Percentiles rank a stretch among this genome's conserved stretches.
Evolutionary conservation across 352 stramenopile species (phyloP).

Genomic region (Peronospora tabacina): DNA sequence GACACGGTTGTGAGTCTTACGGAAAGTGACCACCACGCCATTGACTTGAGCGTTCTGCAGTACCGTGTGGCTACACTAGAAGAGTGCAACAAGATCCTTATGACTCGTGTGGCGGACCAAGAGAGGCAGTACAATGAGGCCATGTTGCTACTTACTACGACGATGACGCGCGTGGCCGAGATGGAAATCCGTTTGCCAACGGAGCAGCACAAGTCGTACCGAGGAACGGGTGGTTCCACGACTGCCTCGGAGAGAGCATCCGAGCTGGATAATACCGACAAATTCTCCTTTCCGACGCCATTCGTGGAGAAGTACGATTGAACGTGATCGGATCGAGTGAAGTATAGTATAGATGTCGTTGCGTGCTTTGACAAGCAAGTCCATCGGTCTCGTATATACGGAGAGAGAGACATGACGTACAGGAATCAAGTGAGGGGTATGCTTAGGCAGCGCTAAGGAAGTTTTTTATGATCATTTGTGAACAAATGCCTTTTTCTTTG

Average conservation of each 20-base stretch:
- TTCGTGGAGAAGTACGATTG: slow-evolving; percentile 60
- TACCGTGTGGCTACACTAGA: slow-evolving; percentile 52
- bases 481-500: no score
- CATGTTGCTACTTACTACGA: slow-evolving; percentile 79
- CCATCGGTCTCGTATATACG: neutral
- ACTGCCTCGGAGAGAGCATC: slow-evolving; percentile 43
- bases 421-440: no score
- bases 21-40: slow-evolving; percentile 28
- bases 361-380: slow-evolving; percentile 10
- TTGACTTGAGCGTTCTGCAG: slow-evolving; percentile 45
- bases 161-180: slow-evolving; percentile 78
- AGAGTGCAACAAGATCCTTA: slow-evolving; percentile 66
- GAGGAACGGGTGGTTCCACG: slow-evolving; percentile 37
- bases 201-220: slow-evolving; percentile 37
- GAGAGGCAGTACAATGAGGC: slow-evolving; percentile 83
- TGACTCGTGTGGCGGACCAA: slow-evolving; percentile 59
- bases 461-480: no score
- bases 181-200: slow-evolving; percentile 67
- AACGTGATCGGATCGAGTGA: slow-evolving; percentile 14
- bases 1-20: slow-evolving; percentile 55
- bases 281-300: slow-evolving; percentile 50
- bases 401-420: neutral
- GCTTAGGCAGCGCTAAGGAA: no score
- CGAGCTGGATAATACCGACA: slow-evolving; percentile 35
- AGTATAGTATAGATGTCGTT: slow-evolving; percentile 29